Base-by-base conservation (phyloP, 352 stramenopile species). In the Phytophthora nicotianae region DNA sequence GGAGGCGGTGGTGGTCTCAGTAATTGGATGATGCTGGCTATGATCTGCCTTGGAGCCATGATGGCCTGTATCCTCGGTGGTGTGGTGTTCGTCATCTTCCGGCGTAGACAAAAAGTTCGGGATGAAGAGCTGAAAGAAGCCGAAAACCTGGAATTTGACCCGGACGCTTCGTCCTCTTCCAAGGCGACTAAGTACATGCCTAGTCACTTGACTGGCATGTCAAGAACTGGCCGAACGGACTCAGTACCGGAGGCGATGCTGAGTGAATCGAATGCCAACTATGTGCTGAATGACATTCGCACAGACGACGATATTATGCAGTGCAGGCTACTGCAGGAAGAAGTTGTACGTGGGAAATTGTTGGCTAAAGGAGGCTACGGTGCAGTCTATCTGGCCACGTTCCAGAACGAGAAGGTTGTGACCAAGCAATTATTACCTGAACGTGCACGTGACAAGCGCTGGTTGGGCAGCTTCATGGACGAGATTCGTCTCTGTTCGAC, bases 301-400 rank as follows among this genome's bases (percentile, higher is more conserved):
- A 89, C 73, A 16, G 80, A 93, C 47, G 76, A 88, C 21, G 50
- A 79, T 14, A 65, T 93, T 14, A 50, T 87, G 19, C 68, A 76
- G 26, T 83, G 71, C 32, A 66, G 84, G 9, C 47, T 93, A 37
- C 58, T 77, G 2, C 68, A 79, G 21, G 65, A 76, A 38, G 79
- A 89, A 45, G 71, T 93, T 13, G 54, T 72, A 17, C 58, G 78
- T n/a, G 58, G 63, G 4, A 50, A 75, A 5, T 23, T 75, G 49
- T 47, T 91, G 19, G 80, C 81, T 0, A 75, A 68, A 9, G 83
- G 83, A 8, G 83, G 81, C 23, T 92, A 83, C 58, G 83, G 83
- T 0, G 59, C 77, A 37, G 81, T 92, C 1, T 86, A 86, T 37
- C 23, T 85, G 4, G 83, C 81, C 14, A 60, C 70, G 10, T 69